phyloP scores from a whole-genome alignment of 2,329 filamentous ascomycete genomes.

The Moelleriella libera region DNA sequence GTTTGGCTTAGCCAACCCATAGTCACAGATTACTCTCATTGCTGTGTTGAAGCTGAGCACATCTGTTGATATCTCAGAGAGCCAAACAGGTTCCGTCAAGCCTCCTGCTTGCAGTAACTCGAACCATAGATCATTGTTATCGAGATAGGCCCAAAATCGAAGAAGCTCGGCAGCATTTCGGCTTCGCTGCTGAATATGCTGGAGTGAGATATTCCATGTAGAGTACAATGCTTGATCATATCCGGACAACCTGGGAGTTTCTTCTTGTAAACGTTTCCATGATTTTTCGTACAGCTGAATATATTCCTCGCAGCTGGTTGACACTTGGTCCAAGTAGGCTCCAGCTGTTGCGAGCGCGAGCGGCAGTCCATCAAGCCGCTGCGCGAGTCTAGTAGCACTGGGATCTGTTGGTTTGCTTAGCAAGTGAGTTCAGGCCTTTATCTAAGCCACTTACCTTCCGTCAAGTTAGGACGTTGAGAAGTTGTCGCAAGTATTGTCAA shows the following conservation, averaged over 20 bases:
- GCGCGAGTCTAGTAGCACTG: neutral
- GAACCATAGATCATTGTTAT: neutral
- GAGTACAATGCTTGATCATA: neutral
- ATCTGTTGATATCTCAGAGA: neutral
- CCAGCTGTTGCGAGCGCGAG: neutral
- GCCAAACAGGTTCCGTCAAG: neutral
- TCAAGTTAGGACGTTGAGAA: neutral
- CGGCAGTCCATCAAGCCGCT: neutral
- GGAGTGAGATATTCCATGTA: neutral
- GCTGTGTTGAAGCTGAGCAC: neutral
- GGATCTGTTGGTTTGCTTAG: neutral
- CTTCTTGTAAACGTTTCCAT: neutral
- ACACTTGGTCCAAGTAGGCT: neutral
- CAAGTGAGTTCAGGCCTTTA: neutral
- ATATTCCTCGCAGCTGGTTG: neutral
- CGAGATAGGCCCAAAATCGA: neutral
- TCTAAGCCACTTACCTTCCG: neutral
- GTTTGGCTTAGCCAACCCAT: neutral
- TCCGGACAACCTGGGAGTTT: neutral
- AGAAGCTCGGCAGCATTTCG: constrained; percentile 1
- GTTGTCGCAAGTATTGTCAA: neutral
- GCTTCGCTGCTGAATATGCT: constrained; percentile 4
- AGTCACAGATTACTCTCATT: neutral
- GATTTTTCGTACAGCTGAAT: neutral
- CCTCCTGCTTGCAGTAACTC: neutral